Evolutionary conservation across 2,329 filamentous ascomycete species (phyloP).

Genomic region (Stenocarpella maydis): DNA sequence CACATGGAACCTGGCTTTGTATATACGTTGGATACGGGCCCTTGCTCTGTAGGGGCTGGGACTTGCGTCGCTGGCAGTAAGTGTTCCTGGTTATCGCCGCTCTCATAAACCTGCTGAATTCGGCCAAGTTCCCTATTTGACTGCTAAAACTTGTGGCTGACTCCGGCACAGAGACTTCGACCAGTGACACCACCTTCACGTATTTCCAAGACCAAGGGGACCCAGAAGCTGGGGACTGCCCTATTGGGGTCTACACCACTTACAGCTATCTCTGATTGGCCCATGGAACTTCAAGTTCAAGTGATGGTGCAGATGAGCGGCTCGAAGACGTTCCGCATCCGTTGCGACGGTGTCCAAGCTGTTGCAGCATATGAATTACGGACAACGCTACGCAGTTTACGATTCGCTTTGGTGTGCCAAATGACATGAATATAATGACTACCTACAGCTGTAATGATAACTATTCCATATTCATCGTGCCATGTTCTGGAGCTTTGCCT

Average conservation of each 20-base stretch:
- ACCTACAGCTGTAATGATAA: too few species aligned
- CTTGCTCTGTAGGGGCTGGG: slow-evolving; percentile 42
- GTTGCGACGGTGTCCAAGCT: not conserved
- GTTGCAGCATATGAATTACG: not conserved
- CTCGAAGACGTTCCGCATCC: not conserved
- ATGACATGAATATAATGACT: not conserved
- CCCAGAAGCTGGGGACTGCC: slow-evolving; percentile 11
- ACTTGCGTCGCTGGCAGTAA: slow-evolving; percentile 42
- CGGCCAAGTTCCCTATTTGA: too few species aligned
- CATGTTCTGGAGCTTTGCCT: not conserved
- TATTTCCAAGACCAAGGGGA: slow-evolving; percentile 41
- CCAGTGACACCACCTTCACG: slow-evolving; percentile 44
- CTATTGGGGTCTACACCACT: slow-evolving; percentile 21
- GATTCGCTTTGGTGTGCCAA: not conserved
- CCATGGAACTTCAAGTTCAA: not conserved
- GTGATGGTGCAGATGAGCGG: too few species aligned
- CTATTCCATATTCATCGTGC: not conserved
- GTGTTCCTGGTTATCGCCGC: not conserved
- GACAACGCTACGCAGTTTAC: too few species aligned
- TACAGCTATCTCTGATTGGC: slow-evolving; percentile 25
- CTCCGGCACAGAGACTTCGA: slow-evolving; percentile 38
- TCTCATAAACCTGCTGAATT: too few species aligned
- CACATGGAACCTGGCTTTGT: slow-evolving; percentile 46
- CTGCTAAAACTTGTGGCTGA: not conserved
- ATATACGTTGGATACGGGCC: slow-evolving; percentile 45